These are phyloP conservation scores for Phytophthora idaei DNA, from an alignment of 352 stramenopile genomes.

Conservation along the genomic window DNA sequence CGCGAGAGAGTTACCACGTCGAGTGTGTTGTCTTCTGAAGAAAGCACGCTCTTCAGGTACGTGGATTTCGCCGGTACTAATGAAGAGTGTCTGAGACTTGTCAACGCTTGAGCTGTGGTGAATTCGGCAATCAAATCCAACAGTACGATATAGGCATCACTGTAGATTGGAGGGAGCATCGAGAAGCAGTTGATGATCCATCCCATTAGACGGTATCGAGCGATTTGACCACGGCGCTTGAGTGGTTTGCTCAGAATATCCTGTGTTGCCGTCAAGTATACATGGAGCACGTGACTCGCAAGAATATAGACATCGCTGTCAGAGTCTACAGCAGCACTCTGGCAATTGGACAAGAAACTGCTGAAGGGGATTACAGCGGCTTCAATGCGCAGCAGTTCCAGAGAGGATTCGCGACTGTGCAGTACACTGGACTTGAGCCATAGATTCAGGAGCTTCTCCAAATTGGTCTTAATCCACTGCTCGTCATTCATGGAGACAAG, in stretches of 20 bases:
- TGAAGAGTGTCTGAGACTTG: slow-evolving; percentile 63
- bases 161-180: slow-evolving; percentile 76
- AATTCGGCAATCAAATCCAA: slow-evolving; percentile 82
- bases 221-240: slow-evolving; percentile 83
- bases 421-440: slow-evolving; percentile 82
- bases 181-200: slow-evolving; percentile 83
- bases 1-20: slow-evolving; percentile 64
- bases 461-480: slow-evolving; percentile 59
- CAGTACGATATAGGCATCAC: slow-evolving; percentile 82
- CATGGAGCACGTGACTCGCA: slow-evolving; percentile 71
- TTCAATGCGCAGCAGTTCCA: slow-evolving; percentile 86
- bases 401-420: slow-evolving; percentile 79
- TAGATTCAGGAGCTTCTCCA: slow-evolving; percentile 66
- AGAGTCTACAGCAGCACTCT: slow-evolving; percentile 32
- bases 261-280: slow-evolving; percentile 65
- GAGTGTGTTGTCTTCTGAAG: slow-evolving; percentile 57
- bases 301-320: slow-evolving; percentile 62
- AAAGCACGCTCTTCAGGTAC: slow-evolving; percentile 66
- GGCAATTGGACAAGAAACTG: slow-evolving; percentile 58
- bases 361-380: slow-evolving; percentile 72
- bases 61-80: slow-evolving; percentile 66
- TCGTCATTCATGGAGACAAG: slow-evolving; percentile 70
- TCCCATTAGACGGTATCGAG: slow-evolving; percentile 73
- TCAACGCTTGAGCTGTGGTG: slow-evolving; percentile 80
- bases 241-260: slow-evolving; percentile 71